phyloP scores from a whole-genome alignment of 148 eudicot genomes.

The Chenopodium quinoa region DNA sequence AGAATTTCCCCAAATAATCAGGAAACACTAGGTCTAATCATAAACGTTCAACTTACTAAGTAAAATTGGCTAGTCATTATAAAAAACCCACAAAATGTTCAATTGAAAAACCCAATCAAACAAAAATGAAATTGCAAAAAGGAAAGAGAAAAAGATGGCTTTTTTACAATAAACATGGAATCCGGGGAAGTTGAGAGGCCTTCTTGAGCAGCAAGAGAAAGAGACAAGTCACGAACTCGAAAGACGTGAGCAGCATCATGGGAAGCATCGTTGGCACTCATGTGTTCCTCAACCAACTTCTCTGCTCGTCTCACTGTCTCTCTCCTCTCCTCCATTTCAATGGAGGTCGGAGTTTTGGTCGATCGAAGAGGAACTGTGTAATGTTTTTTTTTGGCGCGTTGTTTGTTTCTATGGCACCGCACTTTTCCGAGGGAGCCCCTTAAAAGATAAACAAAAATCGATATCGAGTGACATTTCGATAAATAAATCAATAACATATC shows the following conservation, averaged over 20 bases:
- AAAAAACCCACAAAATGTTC: too few relatives aligned
- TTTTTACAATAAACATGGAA: constrained; percentile 59
- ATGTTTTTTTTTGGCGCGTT: too few relatives aligned
- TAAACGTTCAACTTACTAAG: too few relatives aligned
- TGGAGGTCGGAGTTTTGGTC: not conserved
- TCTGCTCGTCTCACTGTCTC: constrained; percentile 57
- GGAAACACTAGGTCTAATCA: too few relatives aligned
- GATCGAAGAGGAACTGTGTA: too few relatives aligned
- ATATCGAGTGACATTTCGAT: too few relatives aligned
- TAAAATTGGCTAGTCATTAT: too few relatives aligned
- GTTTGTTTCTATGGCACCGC: too few relatives aligned
- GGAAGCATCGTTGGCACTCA: constrained; percentile 82
- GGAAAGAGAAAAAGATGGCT: not conserved
- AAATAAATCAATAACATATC: too few relatives aligned
- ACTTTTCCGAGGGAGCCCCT: too few relatives aligned
- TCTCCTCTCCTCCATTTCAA: not conserved
- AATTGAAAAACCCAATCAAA: not conserved
- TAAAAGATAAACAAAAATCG: too few relatives aligned
- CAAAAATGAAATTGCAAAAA: not conserved
- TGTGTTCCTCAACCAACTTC: constrained; percentile 50
- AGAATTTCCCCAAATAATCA: too few relatives aligned
- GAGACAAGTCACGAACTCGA: constrained; percentile 81
- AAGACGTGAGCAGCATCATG: constrained; percentile 88
- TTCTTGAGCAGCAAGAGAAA: constrained; percentile 74
- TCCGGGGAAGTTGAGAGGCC: constrained; percentile 54